Percentiles rank a stretch among this genome's conserved stretches.
Evolutionary conservation across 2,329 filamentous ascomycete species (phyloP).

Genomic region (Botrytis deweyae): DNA sequence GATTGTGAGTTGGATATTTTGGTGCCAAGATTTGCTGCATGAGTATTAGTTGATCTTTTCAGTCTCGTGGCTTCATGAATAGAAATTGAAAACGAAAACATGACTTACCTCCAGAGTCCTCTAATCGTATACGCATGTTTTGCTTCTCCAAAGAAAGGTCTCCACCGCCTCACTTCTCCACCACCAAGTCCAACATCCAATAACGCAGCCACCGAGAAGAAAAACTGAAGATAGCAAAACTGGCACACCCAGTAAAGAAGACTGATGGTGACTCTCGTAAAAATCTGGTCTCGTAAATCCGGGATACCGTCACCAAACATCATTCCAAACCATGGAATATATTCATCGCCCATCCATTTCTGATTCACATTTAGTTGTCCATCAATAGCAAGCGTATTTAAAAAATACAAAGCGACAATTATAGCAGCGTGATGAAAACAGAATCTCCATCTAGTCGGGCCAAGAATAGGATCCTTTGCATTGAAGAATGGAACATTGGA

Average conservation of each 20-base stretch:
- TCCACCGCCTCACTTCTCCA: background rate
- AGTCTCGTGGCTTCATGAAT: accelerated
- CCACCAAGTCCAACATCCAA: background rate
- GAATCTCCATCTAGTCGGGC: background rate
- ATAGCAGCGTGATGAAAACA: background rate
- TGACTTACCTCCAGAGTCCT: background rate
- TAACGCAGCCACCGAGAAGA: background rate
- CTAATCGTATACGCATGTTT: background rate
- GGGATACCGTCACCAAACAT: background rate
- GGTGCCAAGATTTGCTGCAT: background rate
- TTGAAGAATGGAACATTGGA: background rate
- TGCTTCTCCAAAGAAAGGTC: background rate
- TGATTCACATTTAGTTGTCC: background rate
- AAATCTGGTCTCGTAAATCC: background rate
- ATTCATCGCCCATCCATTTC: background rate
- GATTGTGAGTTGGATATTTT: background rate
- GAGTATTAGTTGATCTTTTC: background rate
- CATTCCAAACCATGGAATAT: background rate
- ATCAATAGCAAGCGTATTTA: background rate
- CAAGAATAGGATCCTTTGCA: background rate
- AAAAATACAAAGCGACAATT: background rate
- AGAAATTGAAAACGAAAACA: background rate
- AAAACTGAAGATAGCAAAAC: background rate
- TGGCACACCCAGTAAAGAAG: background rate
- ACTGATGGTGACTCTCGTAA: background rate